Percentiles rank a stretch among this genome's conserved stretches.
phyloP scores from a whole-genome alignment of 768 basidiomycete genomes.

The Amanita exitialis region DNA sequence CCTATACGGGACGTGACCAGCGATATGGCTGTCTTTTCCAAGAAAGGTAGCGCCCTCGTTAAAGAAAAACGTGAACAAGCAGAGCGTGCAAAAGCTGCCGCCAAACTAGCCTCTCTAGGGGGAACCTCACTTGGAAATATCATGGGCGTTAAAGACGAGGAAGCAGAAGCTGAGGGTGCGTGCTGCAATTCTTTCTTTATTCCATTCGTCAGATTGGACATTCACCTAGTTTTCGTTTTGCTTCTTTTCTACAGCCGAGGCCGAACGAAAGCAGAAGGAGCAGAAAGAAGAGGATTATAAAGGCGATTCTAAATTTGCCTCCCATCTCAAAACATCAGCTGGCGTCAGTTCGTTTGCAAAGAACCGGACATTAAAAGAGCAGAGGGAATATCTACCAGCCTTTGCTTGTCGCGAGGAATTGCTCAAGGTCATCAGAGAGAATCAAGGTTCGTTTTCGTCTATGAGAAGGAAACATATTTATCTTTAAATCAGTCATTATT shows the following conservation, averaged over 20 bases:
- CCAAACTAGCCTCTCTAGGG: conserved; percentile 85
- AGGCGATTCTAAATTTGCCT: conserved; percentile 96
- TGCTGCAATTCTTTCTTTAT: conserved; percentile 14
- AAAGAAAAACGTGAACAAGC: conserved; percentile 96
- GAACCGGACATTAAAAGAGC: conserved; percentile 81
- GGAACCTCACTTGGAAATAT: conserved; percentile 96
- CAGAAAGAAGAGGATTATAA: conserved; percentile 68
- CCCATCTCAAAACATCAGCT: conserved; percentile 72
- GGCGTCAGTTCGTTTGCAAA: conserved; percentile 78
- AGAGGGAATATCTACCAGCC: conserved; percentile 93
- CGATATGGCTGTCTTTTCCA: conserved; percentile 93
- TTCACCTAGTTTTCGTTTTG: conserved; percentile 57
- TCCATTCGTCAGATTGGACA: conserved; percentile 48
- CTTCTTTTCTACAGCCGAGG: conserved; percentile 40
- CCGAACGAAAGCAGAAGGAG: conserved; percentile 35
- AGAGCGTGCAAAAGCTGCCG: conserved; percentile 92
- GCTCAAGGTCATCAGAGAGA: conserved; percentile 80
- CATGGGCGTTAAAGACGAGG: conserved; percentile 94
- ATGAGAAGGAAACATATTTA: not conserved
- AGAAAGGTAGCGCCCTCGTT: conserved; percentile 92
- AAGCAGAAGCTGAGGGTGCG: conserved; percentile 86
- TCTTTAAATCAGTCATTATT: conserved; percentile 55
- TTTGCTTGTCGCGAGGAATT: conserved; percentile 96
- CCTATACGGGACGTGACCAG: conserved; percentile 90
- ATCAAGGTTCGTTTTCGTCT: conserved; percentile 61